phyloP scores from a whole-genome alignment of 768 basidiomycete genomes.

The Tremella yokohamensis region DNA sequence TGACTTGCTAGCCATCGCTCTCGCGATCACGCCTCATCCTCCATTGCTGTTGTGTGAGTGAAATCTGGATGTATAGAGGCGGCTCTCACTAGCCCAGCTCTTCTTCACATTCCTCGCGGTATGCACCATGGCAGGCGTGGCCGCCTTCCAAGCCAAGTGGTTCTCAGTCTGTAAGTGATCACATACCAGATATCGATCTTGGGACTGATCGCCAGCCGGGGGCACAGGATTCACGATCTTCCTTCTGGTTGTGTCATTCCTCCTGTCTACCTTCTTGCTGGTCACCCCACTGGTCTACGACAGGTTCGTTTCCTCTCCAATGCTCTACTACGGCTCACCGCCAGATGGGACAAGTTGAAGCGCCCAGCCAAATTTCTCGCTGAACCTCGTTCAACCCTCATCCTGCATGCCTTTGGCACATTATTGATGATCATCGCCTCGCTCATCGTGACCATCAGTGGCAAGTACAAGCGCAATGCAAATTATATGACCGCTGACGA shows the following conservation, averaged over 20 bases:
- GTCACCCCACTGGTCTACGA: slow-evolving; percentile 57
- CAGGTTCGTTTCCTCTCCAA: slow-evolving; percentile 28
- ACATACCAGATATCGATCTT: slow-evolving; percentile 1
- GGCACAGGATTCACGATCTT: slow-evolving; percentile 82
- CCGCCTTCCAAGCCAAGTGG: slow-evolving; percentile 82
- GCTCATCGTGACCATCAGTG: slow-evolving; percentile 57
- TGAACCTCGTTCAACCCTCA: slow-evolving; percentile 77
- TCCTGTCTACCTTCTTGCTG: slow-evolving; percentile 70
- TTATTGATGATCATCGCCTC: slow-evolving; percentile 69
- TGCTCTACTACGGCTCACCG: slow-evolving; percentile 55
- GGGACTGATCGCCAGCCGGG: slow-evolving; percentile 62
- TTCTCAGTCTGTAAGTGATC: slow-evolving; percentile 74
- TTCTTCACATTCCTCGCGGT: slow-evolving; percentile 93
- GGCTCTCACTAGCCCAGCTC: slow-evolving; percentile 53
- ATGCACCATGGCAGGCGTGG: slow-evolving; percentile 85
- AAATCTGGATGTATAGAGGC: neutral
- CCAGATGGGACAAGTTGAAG: slow-evolving; percentile 73
- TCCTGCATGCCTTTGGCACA: slow-evolving; percentile 70
- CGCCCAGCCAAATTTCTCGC: slow-evolving; percentile 74
- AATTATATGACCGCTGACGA: neutral
- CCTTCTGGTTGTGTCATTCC: slow-evolving; percentile 66
- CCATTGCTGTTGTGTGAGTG: slow-evolving; percentile 19
- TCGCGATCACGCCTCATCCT: slow-evolving; percentile 21
- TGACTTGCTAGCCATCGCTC: slow-evolving; percentile 15
- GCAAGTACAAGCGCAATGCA: slow-evolving; percentile 24